Evolutionary conservation across 371 early-diverging fungal genomes (phyloP).

Genomic region (Apophysomyces ossiformis): DNA sequence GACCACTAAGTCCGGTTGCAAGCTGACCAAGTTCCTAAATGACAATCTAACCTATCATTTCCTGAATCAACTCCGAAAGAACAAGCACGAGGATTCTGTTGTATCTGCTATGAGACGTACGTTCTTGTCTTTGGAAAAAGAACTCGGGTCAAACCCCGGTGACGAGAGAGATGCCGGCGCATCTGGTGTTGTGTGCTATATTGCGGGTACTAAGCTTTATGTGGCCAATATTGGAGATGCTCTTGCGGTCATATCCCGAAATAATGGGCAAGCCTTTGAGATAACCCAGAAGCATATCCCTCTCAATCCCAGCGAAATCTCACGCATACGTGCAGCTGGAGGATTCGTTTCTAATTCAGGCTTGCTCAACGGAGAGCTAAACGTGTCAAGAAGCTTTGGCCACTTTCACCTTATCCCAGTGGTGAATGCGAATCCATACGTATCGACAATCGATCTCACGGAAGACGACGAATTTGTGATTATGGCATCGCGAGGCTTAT

Average conservation of each 20-base stretch:
- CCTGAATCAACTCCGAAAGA: constrained; percentile 72
- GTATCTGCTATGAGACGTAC: constrained; percentile 73
- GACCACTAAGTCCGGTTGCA: constrained; percentile 58
- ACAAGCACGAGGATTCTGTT: constrained; percentile 56
- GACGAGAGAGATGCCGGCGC: constrained; percentile 69
- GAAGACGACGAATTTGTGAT: constrained; percentile 92
- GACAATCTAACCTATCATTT: constrained; percentile 74
- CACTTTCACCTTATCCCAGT: constrained; percentile 82
- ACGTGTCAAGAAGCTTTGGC: constrained; percentile 85
- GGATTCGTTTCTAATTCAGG: constrained; percentile 82
- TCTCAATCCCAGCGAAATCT: constrained; percentile 71
- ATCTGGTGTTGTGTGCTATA: constrained; percentile 78
- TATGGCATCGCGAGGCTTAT: constrained; percentile 82
- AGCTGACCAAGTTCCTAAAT: constrained; percentile 72
- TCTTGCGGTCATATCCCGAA: constrained; percentile 80
- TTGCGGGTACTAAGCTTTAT: constrained; percentile 80
- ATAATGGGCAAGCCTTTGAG: constrained; percentile 72
- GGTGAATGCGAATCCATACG: constrained; percentile 87
- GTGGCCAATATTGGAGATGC: constrained; percentile 94
- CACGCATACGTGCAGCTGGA: constrained; percentile 82
- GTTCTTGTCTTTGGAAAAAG: constrained; percentile 79
- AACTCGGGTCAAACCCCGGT: constrained; percentile 59
- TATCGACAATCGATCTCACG: constrained; percentile 71
- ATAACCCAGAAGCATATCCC: constrained; percentile 82
- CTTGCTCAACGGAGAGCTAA: constrained; percentile 77